Base-by-base conservation (phyloP, 257 asterid genomes). In the Cordia subcordata region DNA sequence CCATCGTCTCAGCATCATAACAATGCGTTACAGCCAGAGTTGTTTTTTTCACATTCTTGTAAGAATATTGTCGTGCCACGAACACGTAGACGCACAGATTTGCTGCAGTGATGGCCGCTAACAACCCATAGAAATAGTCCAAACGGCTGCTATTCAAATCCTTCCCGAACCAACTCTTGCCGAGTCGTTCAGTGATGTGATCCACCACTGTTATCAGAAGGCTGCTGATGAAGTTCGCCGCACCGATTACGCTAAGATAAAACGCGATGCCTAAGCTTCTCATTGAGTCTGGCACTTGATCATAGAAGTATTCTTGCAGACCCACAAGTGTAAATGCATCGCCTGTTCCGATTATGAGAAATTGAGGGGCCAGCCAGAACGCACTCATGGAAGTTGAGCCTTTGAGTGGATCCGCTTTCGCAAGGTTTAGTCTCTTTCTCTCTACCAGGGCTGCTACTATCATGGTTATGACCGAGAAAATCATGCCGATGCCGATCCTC, bases 341-440 rank as follows among this genome's bases (percentile, higher is more conserved):
- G 0, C 77, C 96, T 0, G 82, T 58, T 1, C 95, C 96, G 15
- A 89, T 72, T 13, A 83, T 79, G 4, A 89, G 21, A 61, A 86
- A 93, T 46, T 93, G 97, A 0, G 99, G 99, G 0, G 83, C 86
- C 27, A 93, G 70, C 99, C 99, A 93, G 39, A 86, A 85, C 15
- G 89, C 90, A n/a, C 88, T 90, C 94, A 90, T 86, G 11, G 92
- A 76, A 27, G n/a, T 16, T 5, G 88, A 76, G 0, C 82, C 81
- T 17, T 60, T 32, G 0, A 58, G 0, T 13, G 79, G 80, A 40
- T 73, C 69, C 14, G 58, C 15, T 18, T 15, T 59, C 22, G 76
- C 85, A 0, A 76, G 11, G 1, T 14, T 18, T 0, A 84, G 83
- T 38, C 99, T 65, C 44, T 74, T 79, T 68, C 5, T 61, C 63